Conservation (phyloP, 768 basidiomycete genomes). For the Suillus americanus region DNA sequence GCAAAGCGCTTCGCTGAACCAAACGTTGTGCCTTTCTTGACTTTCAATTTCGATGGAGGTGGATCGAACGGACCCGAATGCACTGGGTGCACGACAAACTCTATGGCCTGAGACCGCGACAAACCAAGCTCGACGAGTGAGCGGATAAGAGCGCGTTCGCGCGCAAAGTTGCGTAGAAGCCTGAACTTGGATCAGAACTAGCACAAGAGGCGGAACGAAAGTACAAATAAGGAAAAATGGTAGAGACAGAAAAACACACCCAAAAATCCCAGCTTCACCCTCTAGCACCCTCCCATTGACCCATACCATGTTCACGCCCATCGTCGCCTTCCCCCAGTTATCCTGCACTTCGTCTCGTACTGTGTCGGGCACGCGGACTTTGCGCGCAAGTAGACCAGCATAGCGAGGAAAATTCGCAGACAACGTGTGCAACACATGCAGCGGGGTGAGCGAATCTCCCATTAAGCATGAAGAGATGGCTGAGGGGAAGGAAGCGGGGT, state of each 20-base stretch:
- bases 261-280: constrained; percentile 58
- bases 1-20: constrained; percentile 14
- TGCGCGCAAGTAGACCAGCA: constrained; percentile 68
- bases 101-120: constrained; percentile 61
- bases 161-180: constrained; percentile 68
- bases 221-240: not conserved
- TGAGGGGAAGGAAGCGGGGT: constrained; percentile 44
- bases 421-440: constrained; percentile 52
- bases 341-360: constrained; percentile 54
- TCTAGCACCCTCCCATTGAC: constrained; percentile 79
- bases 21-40: constrained; percentile 1
- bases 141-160: constrained; percentile 64
- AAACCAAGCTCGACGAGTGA: constrained; percentile 65
- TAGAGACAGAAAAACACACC: constrained; percentile 21
- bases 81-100: constrained; percentile 65
- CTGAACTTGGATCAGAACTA: constrained; percentile 29
- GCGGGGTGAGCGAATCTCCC: constrained; percentile 18
- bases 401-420: constrained; percentile 92
- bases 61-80: constrained; percentile 37
- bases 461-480: constrained; percentile 16
- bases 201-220: not conserved
- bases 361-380: constrained; percentile 51
- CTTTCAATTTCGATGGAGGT: not conserved
- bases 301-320: constrained; percentile 65
- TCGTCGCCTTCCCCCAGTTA: constrained; percentile 54